Evolutionary conservation across 495 filamentous ascomycete species (phyloP), one percentile per base, ranked within the genome.

Genomic region (Aspergillus ostianus): DNA sequence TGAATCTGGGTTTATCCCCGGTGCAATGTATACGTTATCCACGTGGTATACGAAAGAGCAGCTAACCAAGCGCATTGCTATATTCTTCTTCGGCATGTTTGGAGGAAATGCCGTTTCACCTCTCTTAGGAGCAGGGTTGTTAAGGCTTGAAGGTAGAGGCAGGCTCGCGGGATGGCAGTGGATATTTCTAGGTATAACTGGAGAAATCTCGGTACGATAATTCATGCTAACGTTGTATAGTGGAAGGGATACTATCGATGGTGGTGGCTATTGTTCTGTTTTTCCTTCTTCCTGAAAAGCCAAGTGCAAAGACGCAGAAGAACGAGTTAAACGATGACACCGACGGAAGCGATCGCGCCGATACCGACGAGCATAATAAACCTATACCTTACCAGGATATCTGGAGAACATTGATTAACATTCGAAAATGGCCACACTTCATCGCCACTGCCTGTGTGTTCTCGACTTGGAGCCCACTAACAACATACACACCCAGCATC

Each of bases 1-100:
- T 23, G 83, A 85, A 54, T 76, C 81, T 0, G 82, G 82, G 0
- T 86, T 82, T 62, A 84, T 84, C n/a, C 82, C 82, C 0, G 82
- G 76, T 8, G 72, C 77, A 0, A 73, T 86, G 27, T 86, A 77
- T 52, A 84, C 81, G 6, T 68, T 85, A n/a, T 82, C 82, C 0
- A 75, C 76, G 9, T 85, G 82, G 81, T 85, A 86, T 62, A 80
- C 79, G 51, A 68, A 67, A 17, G 65, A 71, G 10, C 80, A 85
- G 57, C 71, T 81, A 0, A 75, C 74, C n/a, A 76, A 73, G 53
- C 72, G 83, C 4, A 75, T 85, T 48, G 75, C 78, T 0, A 68
- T 76, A 10, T 81, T 82, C 60, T 85, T 83, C 61, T 74, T 86
- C 47, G 82, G 82, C 0, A 77, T 76, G 67, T 72, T 72, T 57